Evolutionary conservation across 2,329 filamentous ascomycete genomes (phyloP), one percentile per base, ranked within the genome.

Genomic region (Phaeoacremonium minimum): DNA sequence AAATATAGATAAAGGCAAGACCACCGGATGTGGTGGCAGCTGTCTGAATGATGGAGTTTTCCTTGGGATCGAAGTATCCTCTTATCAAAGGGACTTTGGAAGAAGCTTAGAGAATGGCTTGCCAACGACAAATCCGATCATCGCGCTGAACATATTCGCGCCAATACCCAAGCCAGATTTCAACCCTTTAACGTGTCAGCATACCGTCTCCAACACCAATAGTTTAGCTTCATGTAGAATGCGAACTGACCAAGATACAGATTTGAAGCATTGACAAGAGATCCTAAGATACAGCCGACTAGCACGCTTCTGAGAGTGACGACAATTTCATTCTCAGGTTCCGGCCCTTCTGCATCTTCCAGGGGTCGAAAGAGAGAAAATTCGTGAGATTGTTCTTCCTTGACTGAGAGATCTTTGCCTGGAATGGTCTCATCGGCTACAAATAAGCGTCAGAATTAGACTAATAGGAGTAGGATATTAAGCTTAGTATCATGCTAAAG

Each of bases 41-140:
- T 3, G 72, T 72, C 50, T 75, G 71, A 34, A 72, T 59, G 44
- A 73, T 74, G 39, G 71, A 73, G 60, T 78, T 77, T 56, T 77
- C 74, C 50, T 73, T 70, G 18, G 74, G 73, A 3, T 73, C 73
- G 39, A 78, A 77, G 37, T 55, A 53, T 11, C 72, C 72, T n/a
- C 28, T 74, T 73, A 11, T 77, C 57, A 32, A 77, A 64, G 6
- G 71, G 72, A 40, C 73, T 55, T n/a, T n/a, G n/a, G n/a, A 12
- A 59, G 9, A 9, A n/a, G 56, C 39, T 69, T 63, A 18, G 65
- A 64, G 32, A 63, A 55, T 17, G 67, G 58, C 50, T 73, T 76
- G 47, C 76, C 55, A 36, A 78, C 65, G 15, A 70, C 72, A 39
- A 75, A 77, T 38, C 73, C 73, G 40, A 75, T 67, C 43, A 77